phyloP scores from a whole-genome alignment of 164 flowering plant species.

The Vitis cinerea region DNA sequence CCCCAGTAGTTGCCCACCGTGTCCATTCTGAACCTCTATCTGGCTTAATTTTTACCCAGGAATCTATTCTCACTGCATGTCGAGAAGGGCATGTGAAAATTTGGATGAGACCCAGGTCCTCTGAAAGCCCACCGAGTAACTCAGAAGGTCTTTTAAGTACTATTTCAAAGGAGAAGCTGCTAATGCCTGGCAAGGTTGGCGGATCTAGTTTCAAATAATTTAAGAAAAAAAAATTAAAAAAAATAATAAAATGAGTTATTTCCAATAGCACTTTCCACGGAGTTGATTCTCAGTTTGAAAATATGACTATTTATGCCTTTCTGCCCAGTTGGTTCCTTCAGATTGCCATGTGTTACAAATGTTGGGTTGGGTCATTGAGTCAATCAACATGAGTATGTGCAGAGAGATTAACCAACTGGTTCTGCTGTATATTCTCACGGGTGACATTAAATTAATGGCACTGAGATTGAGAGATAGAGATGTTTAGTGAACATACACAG shows the following conservation, averaged over 20 bases:
- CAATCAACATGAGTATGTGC: background rate
- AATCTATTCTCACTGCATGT: conserved; percentile 80
- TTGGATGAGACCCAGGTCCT: conserved; percentile 81
- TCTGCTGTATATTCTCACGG: conserved; percentile 25
- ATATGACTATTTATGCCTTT: conserved; percentile 11
- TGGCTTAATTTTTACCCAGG: conserved; percentile 75
- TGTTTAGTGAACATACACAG: too few species aligned
- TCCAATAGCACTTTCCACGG: conserved; percentile 1
- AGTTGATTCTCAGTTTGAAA: conserved; percentile 10
- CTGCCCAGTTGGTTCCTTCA: conserved; percentile 21
- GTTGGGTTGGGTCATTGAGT: conserved; percentile 1
- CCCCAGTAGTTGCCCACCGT: conserved; percentile 86
- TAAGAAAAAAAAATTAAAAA: too few species aligned
- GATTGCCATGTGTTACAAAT: conserved; percentile 5
- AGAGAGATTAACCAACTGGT: conserved; percentile 19
- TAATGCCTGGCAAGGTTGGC: conserved; percentile 30
- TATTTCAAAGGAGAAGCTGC: conserved; percentile 57
- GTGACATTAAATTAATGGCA: conserved; percentile 18
- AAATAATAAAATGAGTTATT: too few species aligned
- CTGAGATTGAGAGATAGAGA: conserved; percentile 12
- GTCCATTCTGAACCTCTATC: conserved; percentile 94
- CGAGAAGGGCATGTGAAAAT: conserved; percentile 91
- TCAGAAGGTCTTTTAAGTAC: conserved; percentile 41
- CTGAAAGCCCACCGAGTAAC: conserved; percentile 55
- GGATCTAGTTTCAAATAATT: conserved; percentile 44